Evolutionary conservation across 2,329 filamentous ascomycete species (phyloP).

Genomic region (Colletotrichum costaricense): DNA sequence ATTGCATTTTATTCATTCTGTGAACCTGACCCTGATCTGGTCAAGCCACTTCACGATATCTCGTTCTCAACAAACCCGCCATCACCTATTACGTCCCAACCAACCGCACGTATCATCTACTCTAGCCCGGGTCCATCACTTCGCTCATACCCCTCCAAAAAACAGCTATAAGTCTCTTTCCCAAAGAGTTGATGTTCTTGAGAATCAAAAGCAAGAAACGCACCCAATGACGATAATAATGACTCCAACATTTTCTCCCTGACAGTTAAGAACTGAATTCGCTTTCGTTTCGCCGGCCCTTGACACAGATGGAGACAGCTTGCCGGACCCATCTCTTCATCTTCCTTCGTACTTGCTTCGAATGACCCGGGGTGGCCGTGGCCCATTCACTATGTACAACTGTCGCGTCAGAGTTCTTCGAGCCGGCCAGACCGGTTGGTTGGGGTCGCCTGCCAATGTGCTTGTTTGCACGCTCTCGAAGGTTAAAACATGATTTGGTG

Average conservation of each 20-base stretch:
- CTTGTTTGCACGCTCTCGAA: slow-evolving; percentile 8
- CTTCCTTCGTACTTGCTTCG: slow-evolving; percentile 6
- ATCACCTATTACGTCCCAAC: neutral
- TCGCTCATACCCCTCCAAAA: neutral
- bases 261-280: neutral
- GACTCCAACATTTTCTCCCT: neutral
- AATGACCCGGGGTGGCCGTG: neutral
- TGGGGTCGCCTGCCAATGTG: neutral
- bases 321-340: slow-evolving; percentile 24
- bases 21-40: neutral
- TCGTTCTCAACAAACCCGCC: neutral
- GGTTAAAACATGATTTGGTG: slow-evolving; percentile 26
- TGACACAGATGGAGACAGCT: slow-evolving; percentile 10
- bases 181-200: slow-evolving; percentile 18
- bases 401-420: neutral
- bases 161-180: slow-evolving; percentile 7
- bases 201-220: slow-evolving; percentile 30
- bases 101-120: neutral
- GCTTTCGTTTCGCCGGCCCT: neutral
- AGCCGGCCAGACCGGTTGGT: neutral
- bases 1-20: slow-evolving; percentile 3
- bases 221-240: slow-evolving; percentile 8
- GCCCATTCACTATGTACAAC: neutral
- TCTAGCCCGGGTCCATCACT: neutral
- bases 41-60: slow-evolving; percentile 3